These are phyloP conservation scores for Phaeomoniella chlamydospora DNA, from an alignment of 2,329 filamentous ascomycete genomes.

Conservation along the genomic window DNA sequence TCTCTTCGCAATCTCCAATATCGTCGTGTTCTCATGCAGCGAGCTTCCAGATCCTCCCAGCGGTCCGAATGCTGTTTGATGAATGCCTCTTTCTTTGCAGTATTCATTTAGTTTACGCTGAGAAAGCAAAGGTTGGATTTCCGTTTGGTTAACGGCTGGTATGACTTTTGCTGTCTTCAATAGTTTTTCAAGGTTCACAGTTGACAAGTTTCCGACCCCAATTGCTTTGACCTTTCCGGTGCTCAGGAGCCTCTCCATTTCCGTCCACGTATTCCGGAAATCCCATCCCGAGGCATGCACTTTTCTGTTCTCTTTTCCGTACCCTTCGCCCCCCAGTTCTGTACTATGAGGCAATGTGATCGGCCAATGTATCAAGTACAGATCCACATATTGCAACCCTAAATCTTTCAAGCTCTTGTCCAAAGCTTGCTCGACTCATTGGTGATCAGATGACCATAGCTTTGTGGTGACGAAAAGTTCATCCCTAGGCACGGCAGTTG, in stretches of 20 bases:
- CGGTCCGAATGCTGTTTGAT: slow-evolving; percentile 28
- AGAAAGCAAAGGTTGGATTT: slow-evolving; percentile 32
- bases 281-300: no score
- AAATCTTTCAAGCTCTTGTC: slow-evolving; percentile 48
- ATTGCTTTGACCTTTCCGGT: slow-evolving; percentile 54
- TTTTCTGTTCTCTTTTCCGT: slow-evolving; percentile 2
- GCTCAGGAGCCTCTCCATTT: slow-evolving; percentile 45
- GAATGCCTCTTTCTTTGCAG: slow-evolving; percentile 23
- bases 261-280: slow-evolving; percentile 11
- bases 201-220: slow-evolving; percentile 63
- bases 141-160: slow-evolving; percentile 28
- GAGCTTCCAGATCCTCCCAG: slow-evolving; percentile 9
- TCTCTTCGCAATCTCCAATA: slow-evolving; percentile 2
- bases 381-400: slow-evolving; percentile 56
- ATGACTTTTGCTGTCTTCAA: slow-evolving; percentile 25
- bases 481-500: slow-evolving; percentile 34
- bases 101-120: slow-evolving; percentile 27
- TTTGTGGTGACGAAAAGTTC: slow-evolving; percentile 39
- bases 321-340: slow-evolving; percentile 4
- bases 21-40: background rate
- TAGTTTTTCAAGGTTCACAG: slow-evolving; percentile 32
- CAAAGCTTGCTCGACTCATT: slow-evolving; percentile 36
- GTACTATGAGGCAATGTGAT: slow-evolving; percentile 15
- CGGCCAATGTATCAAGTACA: slow-evolving; percentile 46
- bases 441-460: slow-evolving; percentile 38